Base-by-base conservation (phyloP, 2,329 filamentous ascomycete species). In the Pseudocercospora macadamiae region DNA sequence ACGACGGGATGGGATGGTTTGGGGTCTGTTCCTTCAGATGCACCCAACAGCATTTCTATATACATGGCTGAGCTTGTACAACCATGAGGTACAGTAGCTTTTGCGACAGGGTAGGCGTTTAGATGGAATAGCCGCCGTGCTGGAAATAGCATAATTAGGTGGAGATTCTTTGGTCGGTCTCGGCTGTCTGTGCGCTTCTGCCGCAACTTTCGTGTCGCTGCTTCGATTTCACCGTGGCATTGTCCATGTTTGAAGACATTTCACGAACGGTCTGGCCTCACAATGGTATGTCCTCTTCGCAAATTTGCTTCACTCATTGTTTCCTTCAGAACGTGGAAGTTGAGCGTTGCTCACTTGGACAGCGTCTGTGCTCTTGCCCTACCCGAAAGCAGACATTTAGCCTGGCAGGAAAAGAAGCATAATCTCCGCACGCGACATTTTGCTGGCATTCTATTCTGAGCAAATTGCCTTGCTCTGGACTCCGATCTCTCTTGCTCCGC, bases 1-100 rank as follows among this genome's bases (percentile, higher is more conserved):
- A 52, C 55, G 39, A 45, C 39, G 23, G 39, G 19, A 45, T 45
- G 39, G 18, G 10, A 37, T 16, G 26, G 30, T 55, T n/a, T n/a
- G n/a, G 37, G 32, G 18, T 30, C 25, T 21, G 47, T 44, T 36
- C 26, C 26, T 37, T 48, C 19, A 48, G 49, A 53, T 54, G 57
- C 57, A 37, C 7, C 37, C 37, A 42, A 47, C 44, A 48, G 9
- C 26, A 10, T 62, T 68, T 62, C 66, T 70, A 70, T 70, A 70
- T 68, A 66, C 64, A 66, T 66, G 64, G 59, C 63, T 62, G 63
- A 61, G 57, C 55, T 55, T 66, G 64, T 64, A 58, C 64, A 23
- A 66, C 65, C 18, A 51, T 34, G 60, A 57, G 52, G 53, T 61
- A 57, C 55, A 56, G 49, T 34, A 32, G 39, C 37, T 48, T 59